Evolutionary conservation across 495 filamentous ascomycete genomes (phyloP), one percentile per base, ranked within the genome.

Genomic region (Amniculicola lignicola): DNA sequence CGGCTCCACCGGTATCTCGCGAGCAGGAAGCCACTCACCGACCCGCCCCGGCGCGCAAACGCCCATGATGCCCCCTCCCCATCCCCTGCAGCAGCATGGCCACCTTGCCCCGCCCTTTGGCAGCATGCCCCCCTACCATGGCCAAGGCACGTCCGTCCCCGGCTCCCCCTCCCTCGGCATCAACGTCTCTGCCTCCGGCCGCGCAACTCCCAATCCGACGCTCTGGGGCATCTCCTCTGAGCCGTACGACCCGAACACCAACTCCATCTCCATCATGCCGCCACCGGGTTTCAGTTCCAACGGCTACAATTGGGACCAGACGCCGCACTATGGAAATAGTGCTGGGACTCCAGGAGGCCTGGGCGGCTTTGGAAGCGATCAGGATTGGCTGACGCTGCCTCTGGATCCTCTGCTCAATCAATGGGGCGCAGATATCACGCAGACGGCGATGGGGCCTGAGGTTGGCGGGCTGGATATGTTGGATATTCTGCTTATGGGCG

Each of bases 311-410:
- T 51, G 36, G n/a, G 44, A 50, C 58, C 37, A 21, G 35, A 19
- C 51, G 36, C 18, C 24, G 25, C 38, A 47, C 37, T 18, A 50
- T 51, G 25, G n/a, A 15, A n/a, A n/a, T n/a, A n/a, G n/a, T n/a
- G n/a, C n/a, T n/a, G n/a, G n/a, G n/a, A n/a, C n/a, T n/a, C n/a
- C n/a, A n/a, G n/a, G n/a, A n/a, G n/a, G n/a, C n/a, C n/a, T 18
- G 6, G 7, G 7, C 37, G 6, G 16, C 9, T 10, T 12, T 40
- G 37, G 37, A 40, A 19, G 37, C 24, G 22, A 51, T 14, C 61
- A 67, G 36, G 75, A 79, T 55, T 79, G 76, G 76, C 59, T 79
- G 15, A 69, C 75, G 4, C 63, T 79, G 15, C 69, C 75, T 2
- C 69, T 79, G 21, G 69, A 79, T 44, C 70, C 70, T 7, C 62